Percentiles rank a stretch among this genome's conserved stretches.
Evolutionary conservation across 495 filamentous ascomycete species (phyloP).

Genomic region (Neurospora cerealis): DNA sequence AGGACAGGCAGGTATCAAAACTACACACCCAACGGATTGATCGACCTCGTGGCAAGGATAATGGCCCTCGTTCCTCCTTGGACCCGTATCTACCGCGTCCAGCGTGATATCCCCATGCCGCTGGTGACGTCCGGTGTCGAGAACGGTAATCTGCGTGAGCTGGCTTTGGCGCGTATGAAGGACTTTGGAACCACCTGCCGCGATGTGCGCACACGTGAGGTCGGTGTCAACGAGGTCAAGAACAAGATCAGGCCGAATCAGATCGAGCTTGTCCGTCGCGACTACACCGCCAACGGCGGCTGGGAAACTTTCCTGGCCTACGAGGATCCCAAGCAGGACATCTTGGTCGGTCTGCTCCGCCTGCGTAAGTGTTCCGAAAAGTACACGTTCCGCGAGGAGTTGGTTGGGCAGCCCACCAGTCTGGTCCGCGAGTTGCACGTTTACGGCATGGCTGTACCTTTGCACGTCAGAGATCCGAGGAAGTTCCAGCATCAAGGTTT

Average conservation of each 20-base stretch:
- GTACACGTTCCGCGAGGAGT: slow-evolving; percentile 84
- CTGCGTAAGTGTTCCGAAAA: slow-evolving; percentile 81
- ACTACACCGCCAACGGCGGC: slow-evolving; percentile 89
- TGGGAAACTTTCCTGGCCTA: slow-evolving; percentile 99
- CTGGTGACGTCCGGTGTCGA: slow-evolving; percentile 94
- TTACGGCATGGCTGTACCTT: slow-evolving; percentile 88
- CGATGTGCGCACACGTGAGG: slow-evolving; percentile 94
- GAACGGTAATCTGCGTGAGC: slow-evolving; percentile 91
- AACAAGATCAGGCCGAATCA: slow-evolving; percentile 95
- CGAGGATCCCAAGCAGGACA: slow-evolving; percentile 97
- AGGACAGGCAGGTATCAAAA: slow-evolving; percentile 94
- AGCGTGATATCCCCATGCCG: slow-evolving; percentile 98
- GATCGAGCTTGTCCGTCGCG: slow-evolving; percentile 90
- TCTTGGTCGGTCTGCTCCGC: slow-evolving; percentile 83
- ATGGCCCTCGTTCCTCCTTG: slow-evolving; percentile 90
- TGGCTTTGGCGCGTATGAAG: slow-evolving; percentile 91
- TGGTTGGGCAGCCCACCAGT: slow-evolving; percentile 77
- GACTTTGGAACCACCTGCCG: slow-evolving; percentile 96
- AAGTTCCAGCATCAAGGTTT: slow-evolving; percentile 99
- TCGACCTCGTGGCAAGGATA: slow-evolving; percentile 92
- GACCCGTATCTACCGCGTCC: slow-evolving; percentile 97
- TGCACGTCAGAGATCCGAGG: slow-evolving; percentile 83
- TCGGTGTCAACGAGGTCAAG: slow-evolving; percentile 97
- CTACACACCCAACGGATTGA: slow-evolving; percentile 92
- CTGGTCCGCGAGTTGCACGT: slow-evolving; percentile 93